phyloP scores from a whole-genome alignment of 179 eudicot species.

The Spergularia azorica region DNA sequence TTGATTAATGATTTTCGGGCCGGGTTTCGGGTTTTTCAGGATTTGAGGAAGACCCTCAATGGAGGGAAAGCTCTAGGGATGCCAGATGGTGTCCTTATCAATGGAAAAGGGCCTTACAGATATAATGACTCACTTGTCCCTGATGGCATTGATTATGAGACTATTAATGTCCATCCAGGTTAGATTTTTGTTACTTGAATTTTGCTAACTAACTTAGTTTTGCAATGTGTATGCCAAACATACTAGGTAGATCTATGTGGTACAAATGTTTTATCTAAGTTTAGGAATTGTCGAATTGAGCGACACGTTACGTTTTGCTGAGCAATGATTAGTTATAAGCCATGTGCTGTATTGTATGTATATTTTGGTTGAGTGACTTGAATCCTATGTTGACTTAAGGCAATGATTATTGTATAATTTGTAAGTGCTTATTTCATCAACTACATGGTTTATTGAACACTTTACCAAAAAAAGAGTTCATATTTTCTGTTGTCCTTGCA shows the following conservation, averaged over 20 bases:
- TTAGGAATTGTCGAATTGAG: background rate
- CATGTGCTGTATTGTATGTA: slow-evolving; percentile 14
- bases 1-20: background rate
- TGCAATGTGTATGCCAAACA: background rate
- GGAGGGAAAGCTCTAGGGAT: slow-evolving; percentile 67
- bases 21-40: slow-evolving; percentile 37
- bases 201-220: background rate
- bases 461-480: background rate
- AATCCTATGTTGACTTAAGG: background rate
- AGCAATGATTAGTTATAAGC: slow-evolving; percentile 5
- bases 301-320: slow-evolving; percentile 2
- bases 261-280: background rate
- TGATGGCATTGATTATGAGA: slow-evolving; percentile 62
- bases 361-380: slow-evolving; percentile 4
- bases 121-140: slow-evolving; percentile 63
- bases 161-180: slow-evolving; percentile 68
- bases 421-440: background rate
- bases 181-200: slow-evolving; percentile 8
- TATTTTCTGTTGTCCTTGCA: background rate
- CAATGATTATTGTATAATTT: background rate
- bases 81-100: slow-evolving; percentile 75
- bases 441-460: no score
- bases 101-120: slow-evolving; percentile 73
- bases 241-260: background rate
- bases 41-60: slow-evolving; percentile 57